Percentiles rank a stretch among this genome's conserved stretches.
phyloP scores from a whole-genome alignment of 768 basidiomycete species.

The Suillus lakei region DNA sequence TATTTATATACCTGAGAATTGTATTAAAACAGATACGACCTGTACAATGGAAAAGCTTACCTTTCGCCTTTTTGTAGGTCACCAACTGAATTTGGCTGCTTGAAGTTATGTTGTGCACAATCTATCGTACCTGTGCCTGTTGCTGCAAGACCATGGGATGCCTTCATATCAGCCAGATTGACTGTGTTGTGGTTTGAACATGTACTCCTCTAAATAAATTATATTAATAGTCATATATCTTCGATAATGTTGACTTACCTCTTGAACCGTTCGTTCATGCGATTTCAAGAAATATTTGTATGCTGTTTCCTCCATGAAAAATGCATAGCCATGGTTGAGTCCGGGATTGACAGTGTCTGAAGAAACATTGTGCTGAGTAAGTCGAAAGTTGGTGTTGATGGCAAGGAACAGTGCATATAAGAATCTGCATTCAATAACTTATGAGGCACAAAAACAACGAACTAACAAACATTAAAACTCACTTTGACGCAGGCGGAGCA shows the following conservation, averaged over 20 bases:
- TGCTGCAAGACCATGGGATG: not conserved
- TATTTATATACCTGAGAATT: constrained; percentile 19
- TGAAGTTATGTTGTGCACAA: constrained; percentile 15
- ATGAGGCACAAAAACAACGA: not conserved
- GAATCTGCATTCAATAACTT: constrained; percentile 9
- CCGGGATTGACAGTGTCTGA: constrained; percentile 19
- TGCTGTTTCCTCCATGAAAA: constrained; percentile 23
- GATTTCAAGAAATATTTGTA: constrained; percentile 21
- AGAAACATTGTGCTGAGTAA: constrained; percentile 19
- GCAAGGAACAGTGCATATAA: constrained; percentile 25
- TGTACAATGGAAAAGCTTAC: constrained; percentile 1
- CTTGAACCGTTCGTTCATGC: constrained; percentile 8
- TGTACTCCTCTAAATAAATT: constrained; percentile 21
- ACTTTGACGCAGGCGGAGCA: not conserved
- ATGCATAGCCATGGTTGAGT: constrained; percentile 24
- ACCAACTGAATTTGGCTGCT: constrained; percentile 16
- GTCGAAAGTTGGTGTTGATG: constrained; percentile 32
- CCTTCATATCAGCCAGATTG: not conserved
- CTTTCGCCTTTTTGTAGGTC: constrained; percentile 25
- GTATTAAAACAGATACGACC: not conserved
- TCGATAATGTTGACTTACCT: constrained; percentile 15
- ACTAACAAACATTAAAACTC: not conserved
- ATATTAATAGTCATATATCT: not conserved
- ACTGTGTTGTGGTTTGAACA: constrained; percentile 17
- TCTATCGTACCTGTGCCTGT: constrained; percentile 13